A percentile compares a stretch with the other conserved stretches of the same genome.
phyloP scores from a whole-genome alignment of 495 filamentous ascomycete genomes.

The Antarctomyces pellizariae region DNA sequence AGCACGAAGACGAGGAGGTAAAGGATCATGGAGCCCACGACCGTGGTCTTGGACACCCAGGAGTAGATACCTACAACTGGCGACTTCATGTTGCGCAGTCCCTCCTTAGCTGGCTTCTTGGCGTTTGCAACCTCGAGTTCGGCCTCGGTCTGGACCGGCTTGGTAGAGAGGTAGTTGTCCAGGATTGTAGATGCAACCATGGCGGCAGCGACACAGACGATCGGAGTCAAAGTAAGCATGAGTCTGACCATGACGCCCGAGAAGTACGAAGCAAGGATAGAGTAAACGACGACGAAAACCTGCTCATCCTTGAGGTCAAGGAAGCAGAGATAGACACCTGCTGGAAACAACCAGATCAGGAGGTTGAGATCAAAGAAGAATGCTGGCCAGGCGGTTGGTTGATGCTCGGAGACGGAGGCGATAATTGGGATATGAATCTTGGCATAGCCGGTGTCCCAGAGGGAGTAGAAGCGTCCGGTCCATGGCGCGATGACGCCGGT shows the following conservation, averaged over 20 bases:
- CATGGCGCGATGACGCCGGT: conserved; percentile 87
- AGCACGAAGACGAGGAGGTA: conserved; percentile 88
- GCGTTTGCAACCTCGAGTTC: conserved; percentile 19
- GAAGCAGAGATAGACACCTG: conserved; percentile 97
- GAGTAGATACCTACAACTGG: conserved; percentile 71
- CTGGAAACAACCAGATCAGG: conserved; percentile 97
- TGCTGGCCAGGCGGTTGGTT: conserved; percentile 98
- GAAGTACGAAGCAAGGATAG: conserved; percentile 89
- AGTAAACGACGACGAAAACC: conserved; percentile 94
- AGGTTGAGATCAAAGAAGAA: conserved; percentile 99
- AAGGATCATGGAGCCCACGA: conserved; percentile 42
- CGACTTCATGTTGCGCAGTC: conserved; percentile 43
- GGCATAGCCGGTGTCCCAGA: conserved; percentile 97
- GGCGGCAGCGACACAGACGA: conserved; percentile 88
- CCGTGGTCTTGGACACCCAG: conserved; percentile 47
- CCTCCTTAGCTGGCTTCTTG: conserved; percentile 25
- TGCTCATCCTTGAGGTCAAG: conserved; percentile 84
- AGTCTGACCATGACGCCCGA: conserved; percentile 98
- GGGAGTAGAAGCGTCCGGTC: conserved; percentile 97
- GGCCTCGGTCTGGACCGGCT: conserved; percentile 26
- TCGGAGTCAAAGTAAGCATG: conserved; percentile 92
- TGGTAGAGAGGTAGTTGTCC: conserved; percentile 55
- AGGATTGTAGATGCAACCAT: conserved; percentile 74
- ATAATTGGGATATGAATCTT: conserved; percentile 99
- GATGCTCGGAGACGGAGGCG: conserved; percentile 96